Conservation (phyloP, 306 rosid genomes). For the Medicago arabica region DNA sequence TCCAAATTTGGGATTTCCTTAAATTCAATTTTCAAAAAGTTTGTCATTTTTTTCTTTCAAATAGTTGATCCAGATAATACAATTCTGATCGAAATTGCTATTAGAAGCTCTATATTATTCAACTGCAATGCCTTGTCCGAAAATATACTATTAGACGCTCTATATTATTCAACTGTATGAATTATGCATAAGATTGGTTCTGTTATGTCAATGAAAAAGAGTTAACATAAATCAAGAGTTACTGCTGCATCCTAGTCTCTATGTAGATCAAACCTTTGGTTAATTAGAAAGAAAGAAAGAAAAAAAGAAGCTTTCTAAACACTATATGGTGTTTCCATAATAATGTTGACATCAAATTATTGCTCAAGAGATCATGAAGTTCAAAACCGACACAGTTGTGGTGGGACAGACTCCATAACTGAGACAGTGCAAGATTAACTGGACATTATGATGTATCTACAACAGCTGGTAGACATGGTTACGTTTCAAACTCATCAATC, state of each 20-base stretch:
- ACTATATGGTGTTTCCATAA: background rate
- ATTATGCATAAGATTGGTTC: background rate
- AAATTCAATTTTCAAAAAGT: background rate
- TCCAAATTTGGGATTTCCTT: no score
- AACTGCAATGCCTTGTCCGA: no score
- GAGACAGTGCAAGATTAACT: slow-evolving; percentile 25
- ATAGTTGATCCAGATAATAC: no score
- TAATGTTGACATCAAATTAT: slow-evolving; percentile 4
- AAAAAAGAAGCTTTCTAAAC: background rate
- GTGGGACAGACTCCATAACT: slow-evolving; percentile 41
- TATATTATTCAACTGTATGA: background rate
- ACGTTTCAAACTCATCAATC: slow-evolving; percentile 31
- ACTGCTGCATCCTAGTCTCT: background rate
- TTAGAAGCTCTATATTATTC: no score
- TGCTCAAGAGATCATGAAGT: slow-evolving; percentile 1
- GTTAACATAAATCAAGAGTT: background rate
- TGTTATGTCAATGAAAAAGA: background rate
- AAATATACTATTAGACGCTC: background rate
- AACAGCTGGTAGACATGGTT: slow-evolving; percentile 9
- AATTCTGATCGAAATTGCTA: no score
- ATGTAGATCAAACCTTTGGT: background rate
- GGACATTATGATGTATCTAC: background rate
- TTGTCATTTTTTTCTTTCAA: background rate
- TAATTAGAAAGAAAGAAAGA: background rate
- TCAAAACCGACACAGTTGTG: slow-evolving; percentile 27